Base-by-base conservation (phyloP, 208 protist genomes). In the Crithidia bombi region DNA sequence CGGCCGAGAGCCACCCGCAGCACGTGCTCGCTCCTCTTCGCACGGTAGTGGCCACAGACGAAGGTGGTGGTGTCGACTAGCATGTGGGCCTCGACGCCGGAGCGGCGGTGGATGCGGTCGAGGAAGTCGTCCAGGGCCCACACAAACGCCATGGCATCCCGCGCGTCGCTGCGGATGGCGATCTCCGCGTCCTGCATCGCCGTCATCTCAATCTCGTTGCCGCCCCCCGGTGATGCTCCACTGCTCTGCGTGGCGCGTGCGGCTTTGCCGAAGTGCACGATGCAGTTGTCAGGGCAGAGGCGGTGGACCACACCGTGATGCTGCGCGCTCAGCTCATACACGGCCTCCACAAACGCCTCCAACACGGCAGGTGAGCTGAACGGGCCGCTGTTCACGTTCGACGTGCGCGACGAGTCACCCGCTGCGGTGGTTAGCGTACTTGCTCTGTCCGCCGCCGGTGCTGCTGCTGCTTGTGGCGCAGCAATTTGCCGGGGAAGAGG, bases 1-100 rank as follows among this genome's bases (percentile, higher is more conserved):
- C 74, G 73, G 41, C 78, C 74, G 12, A 63, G 51, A 9, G 63
- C 64, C 21, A 73, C 54, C 62, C 49, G 56, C 41, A 65, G 64
- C 28, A 28, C 59, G 33, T 70, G 67, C 35, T 57, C 52, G 62
- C 52, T 52, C 30, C 43, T 39, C 26, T 23, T 21, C 28, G 50
- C 28, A 67, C 61, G 33, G 47, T 59, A 61, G 39, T 50, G 56
- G 25, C 73, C 55, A 35, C 62, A 66, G n/a, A 38, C 32, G 49
- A 79, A 73, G 33, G 44, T 54, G 21, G 55, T 64, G 33, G 73
- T 75, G 73, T 79, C 73, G 23, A 79, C 44, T 38, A 79, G 57
- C 39, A 32, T 38, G 36, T 36, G 43, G 28, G 62, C 49, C 58
- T 73, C 54, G 0, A 58, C 41, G 35, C 38, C 51, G 26, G 36